Evolutionary conservation across 2,329 filamentous ascomycete genomes (phyloP).

Genomic region (Pseudogymnoascus sp.): DNA sequence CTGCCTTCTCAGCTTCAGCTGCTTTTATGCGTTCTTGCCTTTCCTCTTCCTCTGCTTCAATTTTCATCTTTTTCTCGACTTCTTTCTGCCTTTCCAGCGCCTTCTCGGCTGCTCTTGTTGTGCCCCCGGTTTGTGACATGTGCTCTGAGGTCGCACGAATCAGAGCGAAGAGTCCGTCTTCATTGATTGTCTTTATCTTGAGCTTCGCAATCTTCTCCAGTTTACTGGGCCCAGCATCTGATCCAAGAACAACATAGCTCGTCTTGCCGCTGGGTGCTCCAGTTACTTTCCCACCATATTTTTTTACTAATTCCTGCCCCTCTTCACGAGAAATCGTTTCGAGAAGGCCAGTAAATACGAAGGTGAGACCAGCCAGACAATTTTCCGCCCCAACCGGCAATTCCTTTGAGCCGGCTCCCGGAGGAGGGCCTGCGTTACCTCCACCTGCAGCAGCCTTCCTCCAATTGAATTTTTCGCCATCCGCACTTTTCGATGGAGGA

Average conservation of each 20-base stretch:
- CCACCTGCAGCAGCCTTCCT: conserved; percentile 50
- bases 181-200: conserved; percentile 85
- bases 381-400: conserved; percentile 79
- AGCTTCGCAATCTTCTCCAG: conserved; percentile 73
- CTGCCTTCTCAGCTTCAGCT: conserved; percentile 43
- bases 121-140: conserved; percentile 78
- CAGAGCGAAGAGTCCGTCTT: conserved; percentile 81
- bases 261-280: conserved; percentile 84
- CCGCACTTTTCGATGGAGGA: conserved; percentile 63
- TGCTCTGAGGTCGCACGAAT: conserved; percentile 48
- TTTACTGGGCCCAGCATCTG: conserved; percentile 89
- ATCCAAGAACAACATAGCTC: conserved; percentile 82
- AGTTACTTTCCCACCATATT: conserved; percentile 88
- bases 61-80: conserved; percentile 73
- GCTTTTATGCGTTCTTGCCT: conserved; percentile 60
- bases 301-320: conserved; percentile 77
- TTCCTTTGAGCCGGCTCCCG: conserved; percentile 55
- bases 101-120: conserved; percentile 79
- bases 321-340: conserved; percentile 76
- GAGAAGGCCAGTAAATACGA: conserved; percentile 91
- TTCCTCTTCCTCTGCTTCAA: conserved; percentile 80
- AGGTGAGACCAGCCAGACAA: conserved; percentile 79
- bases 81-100: conserved; percentile 75
- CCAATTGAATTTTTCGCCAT: conserved; percentile 69
- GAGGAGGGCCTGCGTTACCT: conserved; percentile 55